These are phyloP conservation scores for Fusarium goolgardi DNA, from an alignment of 2,329 filamentous ascomycete genomes.

Conservation along the genomic window DNA sequence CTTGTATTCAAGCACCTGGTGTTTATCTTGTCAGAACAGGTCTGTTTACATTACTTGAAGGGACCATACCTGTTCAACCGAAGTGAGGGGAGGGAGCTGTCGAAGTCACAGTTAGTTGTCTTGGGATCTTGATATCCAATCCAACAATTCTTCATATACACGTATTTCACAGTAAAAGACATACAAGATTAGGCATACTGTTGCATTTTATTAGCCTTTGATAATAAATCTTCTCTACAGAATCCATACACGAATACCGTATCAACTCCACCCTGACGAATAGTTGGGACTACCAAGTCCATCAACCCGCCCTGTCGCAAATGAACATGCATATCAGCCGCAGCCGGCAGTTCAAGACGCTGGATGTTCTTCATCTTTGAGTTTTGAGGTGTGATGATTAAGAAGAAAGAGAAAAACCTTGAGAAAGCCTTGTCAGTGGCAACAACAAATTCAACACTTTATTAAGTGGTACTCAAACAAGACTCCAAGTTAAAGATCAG, in stretches of 20 bases:
- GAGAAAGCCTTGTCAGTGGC: conserved; percentile 2
- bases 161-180: conserved; percentile 24
- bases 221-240: conserved; percentile 26
- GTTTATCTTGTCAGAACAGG: background rate
- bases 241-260: conserved; percentile 64
- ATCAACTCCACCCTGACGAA: conserved; percentile 72
- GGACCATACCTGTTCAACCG: conserved; percentile 34
- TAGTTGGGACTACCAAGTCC: conserved; percentile 63
- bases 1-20: conserved; percentile 73
- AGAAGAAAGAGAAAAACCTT: background rate
- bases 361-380: conserved; percentile 44
- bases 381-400: background rate
- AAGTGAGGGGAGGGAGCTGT: conserved; percentile 39
- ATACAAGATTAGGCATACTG: conserved; percentile 70
- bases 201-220: conserved; percentile 31
- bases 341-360: conserved; percentile 67
- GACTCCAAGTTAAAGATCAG: conserved; percentile 7
- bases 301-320: conserved; percentile 75
- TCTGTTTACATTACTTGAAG: background rate
- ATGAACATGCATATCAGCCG: conserved; percentile 78
- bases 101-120: conserved; percentile 7
- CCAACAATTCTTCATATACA: background rate
- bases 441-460: background rate
- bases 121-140: background rate
- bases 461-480: conserved; percentile 4